Evolutionary conservation across 169 alveolate species (phyloP), one percentile per base, ranked within the genome.

Genomic region (Cryptosporidium viatorum): DNA sequence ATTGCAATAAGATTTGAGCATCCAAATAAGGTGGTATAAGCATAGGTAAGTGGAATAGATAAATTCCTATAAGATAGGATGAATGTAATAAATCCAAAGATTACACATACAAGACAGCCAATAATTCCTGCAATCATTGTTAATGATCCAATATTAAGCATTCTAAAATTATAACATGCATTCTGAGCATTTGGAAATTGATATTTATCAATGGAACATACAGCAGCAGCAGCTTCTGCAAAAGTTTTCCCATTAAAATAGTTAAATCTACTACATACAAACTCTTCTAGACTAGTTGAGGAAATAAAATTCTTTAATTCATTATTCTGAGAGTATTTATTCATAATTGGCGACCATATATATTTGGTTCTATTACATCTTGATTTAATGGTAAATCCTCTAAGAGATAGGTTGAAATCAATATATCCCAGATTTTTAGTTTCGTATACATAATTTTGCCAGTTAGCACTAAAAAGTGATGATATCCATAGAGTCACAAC

Each of bases 81-180:
- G 23, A 80, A 80, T 62, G 75, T 48, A 7, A 59, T 65, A 43
- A 80, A 62, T 35, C 89, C 89, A 80, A 80, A 80, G 26, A 80
- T 14, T 23, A 80, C 51, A 80, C 89, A 80, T 29, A 80, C 48
- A 37, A 59, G 31, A 45, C 73, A 62, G 39, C 80, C 89, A 41
- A 45, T 60, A 26, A 80, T 80, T 80, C 89, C 89, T 12, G 60
- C 89, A 45, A 80, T 62, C 89, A 80, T 80, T 2, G 70, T 58
- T n/a, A 80, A 39, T 23, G 89, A 80, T 62, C 89, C 89, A 80
- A 80, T 59, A 41, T 80, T 80, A 45, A 80, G 75, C 89, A 80
- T 80, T 43, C 75, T 41, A 23, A 80, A 80, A 37, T 80, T 80
- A 48, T 80, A 80, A 50, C 89, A 80, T 6, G 89, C 89, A 37